Conservation (phyloP, 345 rosid species). For the Citrus medica region DNA sequence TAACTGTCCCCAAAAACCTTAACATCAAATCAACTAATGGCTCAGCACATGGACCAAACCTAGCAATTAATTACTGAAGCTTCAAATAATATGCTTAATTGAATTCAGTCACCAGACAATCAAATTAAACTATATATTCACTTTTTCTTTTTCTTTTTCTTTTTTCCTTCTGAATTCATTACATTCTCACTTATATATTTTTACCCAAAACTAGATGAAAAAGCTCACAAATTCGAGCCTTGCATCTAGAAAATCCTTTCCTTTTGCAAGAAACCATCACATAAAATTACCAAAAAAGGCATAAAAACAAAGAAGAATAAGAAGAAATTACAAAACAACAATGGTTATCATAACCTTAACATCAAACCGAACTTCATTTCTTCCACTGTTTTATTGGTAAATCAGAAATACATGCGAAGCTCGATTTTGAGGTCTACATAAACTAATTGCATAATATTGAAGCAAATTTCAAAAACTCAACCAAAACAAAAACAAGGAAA, state of each 20-base stretch:
- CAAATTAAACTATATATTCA: neutral
- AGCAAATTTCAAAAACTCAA: neutral
- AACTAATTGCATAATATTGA: neutral
- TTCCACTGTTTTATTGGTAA: neutral
- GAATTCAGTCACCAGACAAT: neutral
- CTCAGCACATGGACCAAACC: neutral
- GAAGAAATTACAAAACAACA: neutral
- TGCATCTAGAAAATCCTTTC: neutral
- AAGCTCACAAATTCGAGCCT: neutral
- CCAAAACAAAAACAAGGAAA: neutral
- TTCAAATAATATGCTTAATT: neutral
- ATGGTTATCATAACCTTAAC: neutral
- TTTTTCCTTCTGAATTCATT: neutral
- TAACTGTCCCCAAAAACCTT: neutral
- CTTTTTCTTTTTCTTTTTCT: no score
- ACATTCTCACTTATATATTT: neutral
- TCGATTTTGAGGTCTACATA: neutral
- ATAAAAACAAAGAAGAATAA: neutral
- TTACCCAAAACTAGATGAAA: neutral
- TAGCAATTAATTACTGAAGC: no score
- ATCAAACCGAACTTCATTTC: neutral
- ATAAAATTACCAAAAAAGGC: neutral
- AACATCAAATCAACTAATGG: neutral
- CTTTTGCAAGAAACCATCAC: neutral
- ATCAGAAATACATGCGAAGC: constrained; percentile 9